phyloP scores from a whole-genome alignment of 2,329 filamentous ascomycete genomes.

The Didymella exigua region DNA sequence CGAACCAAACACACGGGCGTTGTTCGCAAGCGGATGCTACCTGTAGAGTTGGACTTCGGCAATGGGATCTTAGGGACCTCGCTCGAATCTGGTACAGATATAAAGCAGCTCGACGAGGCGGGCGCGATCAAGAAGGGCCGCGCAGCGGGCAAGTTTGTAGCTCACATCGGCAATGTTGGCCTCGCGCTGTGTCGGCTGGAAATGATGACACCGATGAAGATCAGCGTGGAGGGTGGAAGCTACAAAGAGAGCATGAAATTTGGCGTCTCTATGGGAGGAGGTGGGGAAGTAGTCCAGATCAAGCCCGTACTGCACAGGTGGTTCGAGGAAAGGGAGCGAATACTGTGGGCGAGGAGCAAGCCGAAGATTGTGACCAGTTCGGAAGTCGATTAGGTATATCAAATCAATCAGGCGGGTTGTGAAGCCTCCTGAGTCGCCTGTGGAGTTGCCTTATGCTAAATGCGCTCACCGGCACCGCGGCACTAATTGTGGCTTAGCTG shows the following conservation, averaged over 20 bases:
- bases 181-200: constrained; percentile 86
- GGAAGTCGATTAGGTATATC: background rate
- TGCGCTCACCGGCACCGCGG: background rate
- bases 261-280: constrained; percentile 33
- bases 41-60: constrained; percentile 70
- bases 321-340: constrained; percentile 56
- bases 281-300: constrained; percentile 42
- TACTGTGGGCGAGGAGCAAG: constrained; percentile 38
- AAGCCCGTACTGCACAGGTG: constrained; percentile 80
- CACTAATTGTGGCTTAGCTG: constrained; percentile 9
- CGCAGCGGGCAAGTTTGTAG: constrained; percentile 80
- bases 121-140: constrained; percentile 58
- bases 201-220: constrained; percentile 80
- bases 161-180: constrained; percentile 81
- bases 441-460: background rate
- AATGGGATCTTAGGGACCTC: background rate
- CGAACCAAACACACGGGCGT: constrained; percentile 93
- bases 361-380: constrained; percentile 6
- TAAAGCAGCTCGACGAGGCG: constrained; percentile 57
- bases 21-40: constrained; percentile 86
- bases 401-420: background rate
- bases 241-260: constrained; percentile 65
- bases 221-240: constrained; percentile 69
- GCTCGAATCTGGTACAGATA: constrained; percentile 55
- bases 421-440: background rate